Conservation (phyloP, 441 rosid species). For the Macaranga tanarius region DNA sequence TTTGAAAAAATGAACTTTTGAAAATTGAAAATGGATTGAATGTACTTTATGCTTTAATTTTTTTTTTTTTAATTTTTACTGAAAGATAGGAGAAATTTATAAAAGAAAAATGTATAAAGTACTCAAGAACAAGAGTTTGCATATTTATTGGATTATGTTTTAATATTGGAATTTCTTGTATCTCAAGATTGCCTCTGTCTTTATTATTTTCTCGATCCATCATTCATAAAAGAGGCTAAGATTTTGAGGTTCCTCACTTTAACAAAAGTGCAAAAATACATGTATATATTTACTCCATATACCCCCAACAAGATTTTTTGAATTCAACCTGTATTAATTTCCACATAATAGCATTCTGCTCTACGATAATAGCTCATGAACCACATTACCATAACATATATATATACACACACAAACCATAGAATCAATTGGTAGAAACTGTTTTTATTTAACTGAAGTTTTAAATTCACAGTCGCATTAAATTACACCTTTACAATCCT, state of each 20-base stretch:
- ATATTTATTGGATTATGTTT: neutral
- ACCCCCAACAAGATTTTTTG: no score
- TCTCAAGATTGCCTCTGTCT: neutral
- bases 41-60: constrained; percentile 4
- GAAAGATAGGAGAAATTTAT: constrained; percentile 6
- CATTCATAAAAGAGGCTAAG: neutral
- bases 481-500: no score
- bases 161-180: neutral
- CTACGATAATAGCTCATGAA: no score
- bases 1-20: constrained; percentile 23
- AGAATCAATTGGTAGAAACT: no score
- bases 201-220: neutral
- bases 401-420: no score
- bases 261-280: neutral
- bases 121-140: neutral
- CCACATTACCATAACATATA: no score
- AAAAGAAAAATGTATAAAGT: neutral
- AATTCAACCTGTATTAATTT: no score
- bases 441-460: no score
- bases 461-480: no score
- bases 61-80: constrained; percentile 17
- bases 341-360: no score
- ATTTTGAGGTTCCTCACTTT: neutral
- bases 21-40: neutral
- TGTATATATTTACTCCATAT: neutral